phyloP scores from a whole-genome alignment of 176 grass and related monocot genomes.

The Ananas comosus region DNA sequence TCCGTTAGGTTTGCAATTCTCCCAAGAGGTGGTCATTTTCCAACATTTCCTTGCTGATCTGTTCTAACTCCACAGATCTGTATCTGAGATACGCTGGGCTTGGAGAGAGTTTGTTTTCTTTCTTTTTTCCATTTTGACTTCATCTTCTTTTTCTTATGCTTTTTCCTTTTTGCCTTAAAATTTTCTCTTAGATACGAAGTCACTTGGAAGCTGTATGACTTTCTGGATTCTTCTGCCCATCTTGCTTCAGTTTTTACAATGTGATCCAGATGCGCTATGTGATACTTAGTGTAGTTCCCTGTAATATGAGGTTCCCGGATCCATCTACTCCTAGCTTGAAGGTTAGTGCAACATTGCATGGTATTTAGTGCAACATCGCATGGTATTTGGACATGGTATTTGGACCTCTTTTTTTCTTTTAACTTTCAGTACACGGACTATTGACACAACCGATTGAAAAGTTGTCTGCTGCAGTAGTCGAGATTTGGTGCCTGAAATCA shows the following conservation, averaged over 20 bases:
- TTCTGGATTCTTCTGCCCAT: conserved; percentile 92
- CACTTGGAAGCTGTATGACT: conserved; percentile 80
- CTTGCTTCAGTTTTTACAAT: conserved; percentile 94
- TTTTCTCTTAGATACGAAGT: conserved; percentile 64
- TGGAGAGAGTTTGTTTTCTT: conserved; percentile 48
- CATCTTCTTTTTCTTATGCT: conserved; percentile 5
- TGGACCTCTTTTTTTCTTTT: not conserved
- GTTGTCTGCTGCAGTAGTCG: conserved; percentile 41
- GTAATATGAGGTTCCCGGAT: conserved; percentile 93
- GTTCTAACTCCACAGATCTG: conserved; percentile 89
- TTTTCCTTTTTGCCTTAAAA: conserved; percentile 44
- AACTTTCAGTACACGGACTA: not conserved
- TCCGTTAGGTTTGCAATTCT: conserved; percentile 56
- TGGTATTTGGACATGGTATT: conserved; percentile 6
- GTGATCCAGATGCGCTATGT: conserved; percentile 98
- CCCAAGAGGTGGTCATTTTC: conserved; percentile 88
- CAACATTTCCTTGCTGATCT: conserved; percentile 86
- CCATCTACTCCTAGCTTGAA: conserved; percentile 93
- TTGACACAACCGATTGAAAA: not conserved
- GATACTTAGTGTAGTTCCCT: conserved; percentile 90
- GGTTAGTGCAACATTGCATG: conserved; percentile 32
- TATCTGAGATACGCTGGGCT: conserved; percentile 82
- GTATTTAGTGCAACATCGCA: too few relatives aligned
- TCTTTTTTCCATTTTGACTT: not conserved
- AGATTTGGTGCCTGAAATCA: conserved; percentile 87